Evolutionary conservation across 1,139 yeast species (phyloP).

Genomic region (Zygoascus meyerae): DNA sequence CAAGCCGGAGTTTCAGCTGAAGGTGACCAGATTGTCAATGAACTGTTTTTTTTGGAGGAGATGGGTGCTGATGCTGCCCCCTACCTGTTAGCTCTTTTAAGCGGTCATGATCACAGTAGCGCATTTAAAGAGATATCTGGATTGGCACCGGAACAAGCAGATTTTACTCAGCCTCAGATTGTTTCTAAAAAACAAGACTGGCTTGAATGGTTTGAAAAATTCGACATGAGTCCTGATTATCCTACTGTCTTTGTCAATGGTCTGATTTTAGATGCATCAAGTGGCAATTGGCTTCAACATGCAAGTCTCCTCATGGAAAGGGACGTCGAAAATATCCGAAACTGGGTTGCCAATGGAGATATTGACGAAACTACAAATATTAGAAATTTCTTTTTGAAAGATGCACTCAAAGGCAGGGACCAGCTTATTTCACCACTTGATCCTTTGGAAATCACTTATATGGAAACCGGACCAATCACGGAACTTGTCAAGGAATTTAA

Average conservation of each 20-base stretch:
- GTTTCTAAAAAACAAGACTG: slow-evolving; percentile 22
- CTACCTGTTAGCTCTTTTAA: slow-evolving; percentile 28
- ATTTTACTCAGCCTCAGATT: slow-evolving; percentile 11
- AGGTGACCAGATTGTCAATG: slow-evolving; percentile 29
- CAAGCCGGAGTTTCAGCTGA: slow-evolving; percentile 30
- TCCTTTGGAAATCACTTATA: slow-evolving; percentile 14
- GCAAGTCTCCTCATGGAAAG: slow-evolving; percentile 31
- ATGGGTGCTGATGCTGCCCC: slow-evolving; percentile 1
- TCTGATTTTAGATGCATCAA: slow-evolving; percentile 41
- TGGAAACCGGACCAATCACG: slow-evolving; percentile 20
- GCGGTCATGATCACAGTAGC: slow-evolving; percentile 23
- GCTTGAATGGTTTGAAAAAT: slow-evolving; percentile 32
- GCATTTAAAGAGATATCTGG: slow-evolving; percentile 28
- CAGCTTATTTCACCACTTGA: slow-evolving; percentile 35
- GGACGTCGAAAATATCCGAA: slow-evolving; percentile 28
- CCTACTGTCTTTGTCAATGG: slow-evolving; percentile 72
- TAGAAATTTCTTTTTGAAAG: slow-evolving; percentile 23
- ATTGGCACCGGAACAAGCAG: slow-evolving; percentile 14
- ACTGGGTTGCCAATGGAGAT: slow-evolving; percentile 17
- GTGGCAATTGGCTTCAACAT: slow-evolving; percentile 40
- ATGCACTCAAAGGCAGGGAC: slow-evolving; percentile 28
- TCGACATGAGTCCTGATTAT: slow-evolving; percentile 34
- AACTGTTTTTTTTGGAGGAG: slow-evolving; percentile 28
- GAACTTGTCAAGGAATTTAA: slow-evolving; percentile 13
- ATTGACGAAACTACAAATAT: slow-evolving; percentile 18